Evolutionary conservation across 768 basidiomycete genomes (phyloP), one percentile per base, ranked within the genome.

Genomic region (Lactifluus echinatus): DNA sequence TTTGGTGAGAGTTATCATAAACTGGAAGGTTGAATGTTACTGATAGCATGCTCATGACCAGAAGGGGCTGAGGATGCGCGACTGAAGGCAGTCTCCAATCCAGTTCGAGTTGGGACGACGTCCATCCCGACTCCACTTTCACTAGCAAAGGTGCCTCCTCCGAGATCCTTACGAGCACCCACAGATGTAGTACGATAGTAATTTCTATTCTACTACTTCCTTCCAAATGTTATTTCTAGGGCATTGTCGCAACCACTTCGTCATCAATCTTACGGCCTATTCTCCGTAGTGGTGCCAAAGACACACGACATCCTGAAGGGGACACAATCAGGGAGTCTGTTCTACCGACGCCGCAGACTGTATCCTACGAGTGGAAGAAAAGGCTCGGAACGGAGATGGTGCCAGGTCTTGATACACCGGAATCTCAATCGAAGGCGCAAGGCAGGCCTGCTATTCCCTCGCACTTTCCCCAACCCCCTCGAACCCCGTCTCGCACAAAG

Each of bases 101-200:
- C 23, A 17, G 39, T 14, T 17, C 12, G n/a, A 17, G 39, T 14
- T 45, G 23, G 3, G 40, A 55, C 53, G 23, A 55, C 47, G 34
- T 55, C 57, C 26, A 29, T 59, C 31, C 53, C 47, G n/a, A 44
- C 42, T 6, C 53, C 57, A 17, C 31, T 28, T 49, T 54, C 57
- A 5, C 21, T 31, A 11, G 19, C 15, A 34, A 59, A 55, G 53
- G 17, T 21, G 3, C 47, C 33, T 21, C 34, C 3, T 37, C 23
- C 7, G 17, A 37, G 19, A 17, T n/a, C 26, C 4, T 26, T 17
- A 36, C 39, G 15, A 8, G n/a, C 11, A 15, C 24, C 51, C 2
- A 6, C 26, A 28, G 58, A 45, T 31, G 29, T 10, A 14, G 53
- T 59, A 50, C 39, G 48, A 37, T 10, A 4, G 28, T 3, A 11